Evolutionary conservation across 140 eudicot species (phyloP).

Genomic region (Erigeron philadelphicus): DNA sequence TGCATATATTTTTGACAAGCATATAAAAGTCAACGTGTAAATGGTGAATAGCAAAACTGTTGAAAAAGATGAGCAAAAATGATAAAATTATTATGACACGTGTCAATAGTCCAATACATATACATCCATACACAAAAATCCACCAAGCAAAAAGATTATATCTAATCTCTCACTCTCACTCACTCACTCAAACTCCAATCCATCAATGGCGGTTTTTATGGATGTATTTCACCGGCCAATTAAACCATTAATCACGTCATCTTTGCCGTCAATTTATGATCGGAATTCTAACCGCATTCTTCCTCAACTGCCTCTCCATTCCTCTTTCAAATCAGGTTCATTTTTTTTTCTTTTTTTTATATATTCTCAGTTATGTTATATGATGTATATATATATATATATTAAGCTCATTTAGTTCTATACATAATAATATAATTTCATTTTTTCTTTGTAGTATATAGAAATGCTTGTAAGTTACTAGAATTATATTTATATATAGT

Average conservation of each 20-base stretch:
- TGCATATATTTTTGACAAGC: too few relatives aligned
- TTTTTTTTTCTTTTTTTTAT: not conserved
- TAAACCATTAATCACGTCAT: conserved; percentile 19
- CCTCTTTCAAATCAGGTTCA: conserved; percentile 40
- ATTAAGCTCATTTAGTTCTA: too few relatives aligned
- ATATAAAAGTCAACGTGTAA: too few relatives aligned
- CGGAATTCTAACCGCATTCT: conserved; percentile 22
- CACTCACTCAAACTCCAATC: conserved; percentile 2
- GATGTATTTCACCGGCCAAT: conserved; percentile 25
- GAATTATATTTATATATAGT: too few relatives aligned
- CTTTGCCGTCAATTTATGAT: conserved; percentile 24
- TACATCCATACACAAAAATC: conserved; percentile 5
- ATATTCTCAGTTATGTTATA: too few relatives aligned
- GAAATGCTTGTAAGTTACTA: too few relatives aligned
- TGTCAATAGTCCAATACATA: not conserved
- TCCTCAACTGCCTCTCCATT: conserved; percentile 22
- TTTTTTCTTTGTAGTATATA: too few relatives aligned
- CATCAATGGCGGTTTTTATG: conserved; percentile 28
- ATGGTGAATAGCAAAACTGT: too few relatives aligned
- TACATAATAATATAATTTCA: too few relatives aligned
- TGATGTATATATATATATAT: too few relatives aligned
- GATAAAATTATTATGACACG: conserved; percentile 17
- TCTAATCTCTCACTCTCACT: conserved; percentile 8
- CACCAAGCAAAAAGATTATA: conserved; percentile 20
- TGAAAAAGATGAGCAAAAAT: not conserved